These are phyloP conservation scores for Microstroma glucosiphilum DNA, from an alignment of 1,284 basidiomycete species.

Conservation along the genomic window DNA sequence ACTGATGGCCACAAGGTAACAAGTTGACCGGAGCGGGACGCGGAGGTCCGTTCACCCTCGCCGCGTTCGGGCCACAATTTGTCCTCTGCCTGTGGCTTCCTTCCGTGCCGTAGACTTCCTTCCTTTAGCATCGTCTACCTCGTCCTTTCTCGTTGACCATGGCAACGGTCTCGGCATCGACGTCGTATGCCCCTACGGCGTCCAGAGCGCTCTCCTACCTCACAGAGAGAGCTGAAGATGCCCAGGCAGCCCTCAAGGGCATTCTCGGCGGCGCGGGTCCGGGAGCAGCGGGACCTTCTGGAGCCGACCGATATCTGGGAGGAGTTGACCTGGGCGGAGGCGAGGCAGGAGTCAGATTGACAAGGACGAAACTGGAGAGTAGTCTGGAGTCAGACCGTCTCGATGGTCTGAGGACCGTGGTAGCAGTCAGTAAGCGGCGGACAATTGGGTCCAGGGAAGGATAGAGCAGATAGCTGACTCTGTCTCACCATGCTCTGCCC, in stretches of 20 bases:
- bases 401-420: constrained; percentile 39
- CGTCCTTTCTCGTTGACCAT: too few species aligned
- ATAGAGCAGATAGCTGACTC: constrained; percentile 81
- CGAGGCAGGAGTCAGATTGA: constrained; percentile 35
- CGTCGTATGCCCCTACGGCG: constrained; percentile 8
- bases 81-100: too few species aligned
- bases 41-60: too few species aligned
- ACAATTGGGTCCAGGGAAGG: constrained; percentile 60
- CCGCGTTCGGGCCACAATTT: too few species aligned
- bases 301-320: not conserved
- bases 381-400: constrained; percentile 37
- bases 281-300: constrained; percentile 1
- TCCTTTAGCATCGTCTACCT: too few species aligned
- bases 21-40: too few species aligned
- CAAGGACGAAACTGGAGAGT: constrained; percentile 36
- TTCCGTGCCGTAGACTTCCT: too few species aligned
- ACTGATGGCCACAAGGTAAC: too few species aligned
- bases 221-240: constrained; percentile 46
- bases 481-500: constrained; percentile 55
- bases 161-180: too few species aligned
- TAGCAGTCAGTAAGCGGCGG: constrained; percentile 20
- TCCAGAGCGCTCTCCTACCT: constrained; percentile 42
- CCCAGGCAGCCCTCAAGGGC: constrained; percentile 38
- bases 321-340: constrained; percentile 28
- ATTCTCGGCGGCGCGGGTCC: constrained; percentile 33